phyloP scores from a whole-genome alignment of 768 basidiomycete species.

The Phlebiopsis gigantea region DNA sequence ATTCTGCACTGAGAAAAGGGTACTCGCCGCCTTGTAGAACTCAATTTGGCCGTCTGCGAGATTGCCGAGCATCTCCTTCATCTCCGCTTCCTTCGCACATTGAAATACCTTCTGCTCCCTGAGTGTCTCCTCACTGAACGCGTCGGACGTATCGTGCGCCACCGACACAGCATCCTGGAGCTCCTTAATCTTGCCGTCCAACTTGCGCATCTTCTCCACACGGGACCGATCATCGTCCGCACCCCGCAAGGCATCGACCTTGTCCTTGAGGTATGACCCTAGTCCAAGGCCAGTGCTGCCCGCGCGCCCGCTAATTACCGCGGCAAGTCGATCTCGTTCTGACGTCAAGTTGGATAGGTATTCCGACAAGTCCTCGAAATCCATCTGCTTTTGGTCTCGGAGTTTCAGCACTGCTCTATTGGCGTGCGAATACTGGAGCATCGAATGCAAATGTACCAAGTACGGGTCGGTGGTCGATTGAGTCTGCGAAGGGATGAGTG shows the following conservation, averaged over 20 bases:
- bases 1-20: neutral
- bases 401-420: conserved; percentile 93
- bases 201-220: conserved; percentile 88
- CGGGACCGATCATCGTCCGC: conserved; percentile 90
- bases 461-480: conserved; percentile 91
- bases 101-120: conserved; percentile 90
- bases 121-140: conserved; percentile 93
- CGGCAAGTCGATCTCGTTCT: conserved; percentile 89
- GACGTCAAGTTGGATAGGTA: conserved; percentile 90
- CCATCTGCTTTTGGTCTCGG: conserved; percentile 97
- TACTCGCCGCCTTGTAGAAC: conserved; percentile 75
- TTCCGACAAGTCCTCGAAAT: conserved; percentile 95
- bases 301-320: conserved; percentile 84
- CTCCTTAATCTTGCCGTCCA: conserved; percentile 96
- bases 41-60: conserved; percentile 95
- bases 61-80: conserved; percentile 90
- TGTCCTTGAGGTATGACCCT: conserved; percentile 86
- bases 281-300: conserved; percentile 81
- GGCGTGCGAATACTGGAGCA: conserved; percentile 89
- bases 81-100: conserved; percentile 85
- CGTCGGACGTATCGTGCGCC: conserved; percentile 92
- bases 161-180: conserved; percentile 95
- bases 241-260: conserved; percentile 87
- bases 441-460: conserved; percentile 82
- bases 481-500: conserved; percentile 44